Conservation (phyloP, 2,329 filamentous ascomycete species). For the Aphanoascus verrucosus region DNA sequence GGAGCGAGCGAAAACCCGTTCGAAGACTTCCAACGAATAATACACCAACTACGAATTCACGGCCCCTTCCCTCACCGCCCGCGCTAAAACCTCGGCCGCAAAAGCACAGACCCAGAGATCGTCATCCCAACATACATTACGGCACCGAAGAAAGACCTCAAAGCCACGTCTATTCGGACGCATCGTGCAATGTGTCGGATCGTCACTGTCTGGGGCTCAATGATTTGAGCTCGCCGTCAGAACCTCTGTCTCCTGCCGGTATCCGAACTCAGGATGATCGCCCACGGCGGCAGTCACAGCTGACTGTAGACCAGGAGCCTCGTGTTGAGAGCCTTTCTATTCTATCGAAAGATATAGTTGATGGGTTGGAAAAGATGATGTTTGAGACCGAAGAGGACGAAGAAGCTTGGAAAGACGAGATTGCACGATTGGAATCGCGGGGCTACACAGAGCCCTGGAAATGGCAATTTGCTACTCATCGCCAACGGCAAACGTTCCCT, state of each 20-base stretch:
- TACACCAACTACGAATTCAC: slow-evolving; percentile 21
- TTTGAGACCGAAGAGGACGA: slow-evolving; percentile 29
- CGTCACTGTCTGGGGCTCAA: slow-evolving; percentile 13
- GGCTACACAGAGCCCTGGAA: slow-evolving; percentile 31
- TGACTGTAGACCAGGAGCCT: background rate
- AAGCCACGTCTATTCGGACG: slow-evolving; percentile 32
- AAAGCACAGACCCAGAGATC: slow-evolving; percentile 21
- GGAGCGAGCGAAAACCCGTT: slow-evolving; percentile 23
- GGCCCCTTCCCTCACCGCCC: slow-evolving; percentile 30
- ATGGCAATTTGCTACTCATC: slow-evolving; percentile 30
- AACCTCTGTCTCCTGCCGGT: background rate
- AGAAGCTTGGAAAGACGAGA: slow-evolving; percentile 30
- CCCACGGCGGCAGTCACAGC: background rate
- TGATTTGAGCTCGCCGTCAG: background rate
- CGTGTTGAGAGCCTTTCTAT: slow-evolving; percentile 19
- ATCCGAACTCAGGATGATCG: background rate
- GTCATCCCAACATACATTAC: background rate
- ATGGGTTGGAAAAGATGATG: slow-evolving; percentile 29
- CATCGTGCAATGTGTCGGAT: slow-evolving; percentile 26
- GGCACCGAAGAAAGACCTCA: slow-evolving; percentile 22
- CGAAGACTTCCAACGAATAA: slow-evolving; percentile 27
- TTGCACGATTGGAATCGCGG: slow-evolving; percentile 27
- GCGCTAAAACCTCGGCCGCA: slow-evolving; percentile 32
- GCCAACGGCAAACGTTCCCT: slow-evolving; percentile 30
- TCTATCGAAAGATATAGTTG: slow-evolving; percentile 29